phyloP scores from a whole-genome alignment of 1,139 yeast species.

The Nematodospora anomalae region DNA sequence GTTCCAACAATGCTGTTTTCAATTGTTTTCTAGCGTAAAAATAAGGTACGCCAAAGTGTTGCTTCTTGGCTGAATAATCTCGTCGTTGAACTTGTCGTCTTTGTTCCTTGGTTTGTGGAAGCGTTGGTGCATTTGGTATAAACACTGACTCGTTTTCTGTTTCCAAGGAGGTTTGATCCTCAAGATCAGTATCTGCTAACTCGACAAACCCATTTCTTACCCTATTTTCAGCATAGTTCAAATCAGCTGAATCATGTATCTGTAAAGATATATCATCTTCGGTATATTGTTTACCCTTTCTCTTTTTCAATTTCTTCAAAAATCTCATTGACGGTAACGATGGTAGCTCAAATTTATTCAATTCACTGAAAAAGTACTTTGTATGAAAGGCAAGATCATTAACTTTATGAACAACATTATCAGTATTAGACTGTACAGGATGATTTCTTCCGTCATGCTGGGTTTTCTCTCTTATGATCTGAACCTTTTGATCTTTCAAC shows the following conservation, averaged over 20 bases:
- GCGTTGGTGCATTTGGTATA: constrained; percentile 9
- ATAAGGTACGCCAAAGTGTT: constrained; percentile 55
- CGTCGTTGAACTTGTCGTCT: constrained; percentile 23
- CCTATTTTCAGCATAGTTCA: constrained; percentile 40
- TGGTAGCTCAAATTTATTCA: constrained; percentile 54
- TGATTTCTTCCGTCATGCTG: constrained; percentile 12
- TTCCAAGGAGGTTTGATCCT: constrained; percentile 20
- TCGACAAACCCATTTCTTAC: constrained; percentile 37
- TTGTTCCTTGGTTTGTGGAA: constrained; percentile 19
- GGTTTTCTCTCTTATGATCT: constrained; percentile 17
- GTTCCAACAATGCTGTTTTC: constrained; percentile 75
- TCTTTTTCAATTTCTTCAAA: constrained; percentile 24
- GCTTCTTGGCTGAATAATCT: constrained; percentile 34
- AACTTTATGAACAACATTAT: constrained; percentile 23
- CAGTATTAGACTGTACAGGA: constrained; percentile 7
- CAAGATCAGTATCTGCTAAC: constrained; percentile 13
- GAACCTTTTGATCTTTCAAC: constrained; percentile 53
- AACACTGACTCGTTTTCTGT: constrained; percentile 16
- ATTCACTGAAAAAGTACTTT: constrained; percentile 29
- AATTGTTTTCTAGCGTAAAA: constrained; percentile 71
- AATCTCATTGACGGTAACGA: constrained; percentile 54
- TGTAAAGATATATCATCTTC: constrained; percentile 20
- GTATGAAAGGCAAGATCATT: constrained; percentile 36
- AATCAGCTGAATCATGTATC: constrained; percentile 20
- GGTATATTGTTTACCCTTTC: constrained; percentile 4